Conservation (phyloP, 2,329 filamentous ascomycete genomes). For the Tympanopsis confertula region DNA sequence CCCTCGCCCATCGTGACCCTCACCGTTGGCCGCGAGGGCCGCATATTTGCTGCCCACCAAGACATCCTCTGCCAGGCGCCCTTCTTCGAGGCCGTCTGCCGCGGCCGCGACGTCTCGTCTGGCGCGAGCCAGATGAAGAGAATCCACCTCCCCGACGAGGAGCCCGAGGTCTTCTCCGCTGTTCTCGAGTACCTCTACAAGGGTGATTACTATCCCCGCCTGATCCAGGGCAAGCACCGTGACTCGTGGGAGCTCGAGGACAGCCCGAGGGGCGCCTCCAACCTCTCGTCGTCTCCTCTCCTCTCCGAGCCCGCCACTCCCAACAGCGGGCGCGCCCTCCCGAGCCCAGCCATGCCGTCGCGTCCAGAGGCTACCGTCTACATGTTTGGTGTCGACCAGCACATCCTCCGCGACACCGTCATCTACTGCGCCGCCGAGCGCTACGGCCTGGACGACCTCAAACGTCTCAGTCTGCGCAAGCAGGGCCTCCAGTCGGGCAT, state of each 20-base stretch:
- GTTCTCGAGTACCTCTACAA: slow-evolving; percentile 96
- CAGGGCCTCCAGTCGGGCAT: slow-evolving; percentile 88
- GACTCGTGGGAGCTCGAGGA: slow-evolving; percentile 87
- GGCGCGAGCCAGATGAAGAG: slow-evolving; percentile 63
- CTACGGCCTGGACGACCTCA: slow-evolving; percentile 85
- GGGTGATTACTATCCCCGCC: slow-evolving; percentile 84
- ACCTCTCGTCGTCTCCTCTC: slow-evolving; percentile 15
- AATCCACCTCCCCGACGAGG: slow-evolving; percentile 62
- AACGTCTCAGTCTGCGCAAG: slow-evolving; percentile 82
- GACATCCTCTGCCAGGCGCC: slow-evolving; percentile 78
- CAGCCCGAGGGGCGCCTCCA: slow-evolving; percentile 28
- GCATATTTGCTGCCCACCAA: slow-evolving; percentile 90
- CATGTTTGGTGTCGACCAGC: slow-evolving; percentile 61
- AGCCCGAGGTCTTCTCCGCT: slow-evolving; percentile 86
- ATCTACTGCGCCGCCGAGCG: slow-evolving; percentile 87
- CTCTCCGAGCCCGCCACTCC: slow-evolving; percentile 39
- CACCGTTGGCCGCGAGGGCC: slow-evolving; percentile 70
- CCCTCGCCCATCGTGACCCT: slow-evolving; percentile 74
- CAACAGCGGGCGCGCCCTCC: slow-evolving; percentile 23
- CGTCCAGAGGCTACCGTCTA: slow-evolving; percentile 65
- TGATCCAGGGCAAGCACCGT: slow-evolving; percentile 75
- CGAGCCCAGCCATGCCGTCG: slow-evolving; percentile 43
- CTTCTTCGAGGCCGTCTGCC: slow-evolving; percentile 66
- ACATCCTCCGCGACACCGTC: slow-evolving; percentile 81
- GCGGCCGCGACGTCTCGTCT: slow-evolving; percentile 52